Conservation (phyloP, 192 early-diverging fungal species). For the Linnemannia schmuckeri region DNA sequence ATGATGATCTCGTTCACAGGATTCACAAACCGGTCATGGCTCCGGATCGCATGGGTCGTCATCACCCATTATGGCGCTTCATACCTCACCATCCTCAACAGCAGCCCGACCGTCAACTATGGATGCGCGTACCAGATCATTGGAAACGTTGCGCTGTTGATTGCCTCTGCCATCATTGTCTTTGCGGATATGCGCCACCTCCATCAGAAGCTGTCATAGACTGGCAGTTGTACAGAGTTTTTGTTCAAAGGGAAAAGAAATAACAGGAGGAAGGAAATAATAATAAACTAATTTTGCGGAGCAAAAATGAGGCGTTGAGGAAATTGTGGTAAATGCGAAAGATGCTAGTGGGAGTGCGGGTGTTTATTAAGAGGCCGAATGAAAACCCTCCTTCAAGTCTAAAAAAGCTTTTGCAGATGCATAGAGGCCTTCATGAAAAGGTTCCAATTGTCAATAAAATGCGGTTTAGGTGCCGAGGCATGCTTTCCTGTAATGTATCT, state of each 20-base stretch:
- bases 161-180: conserved; percentile 38
- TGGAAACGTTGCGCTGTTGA: conserved; percentile 26
- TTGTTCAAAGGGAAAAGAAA: not conserved
- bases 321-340: not conserved
- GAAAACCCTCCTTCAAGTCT: not conserved
- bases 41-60: conserved; percentile 66
- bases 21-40: conserved; percentile 60
- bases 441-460: conserved; percentile 16
- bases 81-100: conserved; percentile 59
- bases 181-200: conserved; percentile 34
- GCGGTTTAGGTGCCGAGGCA: not conserved
- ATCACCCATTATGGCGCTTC: conserved; percentile 77
- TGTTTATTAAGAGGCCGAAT: not conserved
- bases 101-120: conserved; percentile 19
- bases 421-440: conserved; percentile 8
- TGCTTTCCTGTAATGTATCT: not conserved
- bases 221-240: not conserved
- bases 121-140: conserved; percentile 47
- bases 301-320: not conserved
- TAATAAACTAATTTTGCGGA: not conserved
- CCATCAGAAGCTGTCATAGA: conserved; percentile 28
- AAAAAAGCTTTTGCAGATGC: conserved; percentile 4
- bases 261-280: not conserved
- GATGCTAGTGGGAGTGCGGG: not conserved
- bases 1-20: conserved; percentile 84